Evolutionary conservation across 2,329 filamentous ascomycete genomes (phyloP).

Genomic region (Dactylellina cionopaga): DNA sequence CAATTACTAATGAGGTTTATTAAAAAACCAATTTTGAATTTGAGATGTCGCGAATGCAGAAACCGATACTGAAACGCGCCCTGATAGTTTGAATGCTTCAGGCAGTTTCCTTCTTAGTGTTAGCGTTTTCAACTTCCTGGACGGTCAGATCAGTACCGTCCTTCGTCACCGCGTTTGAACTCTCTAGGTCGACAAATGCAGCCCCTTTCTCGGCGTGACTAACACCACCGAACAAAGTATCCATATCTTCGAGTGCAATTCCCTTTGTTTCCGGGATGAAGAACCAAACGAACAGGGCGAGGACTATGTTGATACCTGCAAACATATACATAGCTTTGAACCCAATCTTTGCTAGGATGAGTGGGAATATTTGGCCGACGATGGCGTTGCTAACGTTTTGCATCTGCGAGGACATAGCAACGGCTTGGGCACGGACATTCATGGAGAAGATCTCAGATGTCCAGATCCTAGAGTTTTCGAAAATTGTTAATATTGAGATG

Average conservation of each 20-base stretch:
- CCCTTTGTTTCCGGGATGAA: slow-evolving; percentile 47
- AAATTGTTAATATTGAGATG: not conserved
- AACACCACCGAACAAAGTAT: slow-evolving; percentile 67
- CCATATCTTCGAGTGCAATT: slow-evolving; percentile 68
- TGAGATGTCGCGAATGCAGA: too few species aligned
- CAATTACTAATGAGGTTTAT: too few species aligned
- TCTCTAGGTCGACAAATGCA: slow-evolving; percentile 61
- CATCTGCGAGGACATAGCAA: slow-evolving; percentile 70
- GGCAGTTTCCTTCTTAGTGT: slow-evolving; percentile 11
- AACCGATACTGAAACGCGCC: too few species aligned
- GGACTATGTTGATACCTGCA: slow-evolving; percentile 31
- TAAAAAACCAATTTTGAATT: too few species aligned
- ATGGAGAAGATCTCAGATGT: slow-evolving; percentile 75
- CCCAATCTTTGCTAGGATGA: slow-evolving; percentile 33
- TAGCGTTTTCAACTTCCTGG: not conserved
- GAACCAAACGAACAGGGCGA: slow-evolving; percentile 40
- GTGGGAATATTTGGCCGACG: slow-evolving; percentile 33
- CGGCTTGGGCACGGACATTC: slow-evolving; percentile 76
- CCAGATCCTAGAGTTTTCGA: slow-evolving; percentile 67
- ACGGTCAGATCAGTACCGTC: slow-evolving; percentile 5
- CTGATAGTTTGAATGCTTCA: not conserved
- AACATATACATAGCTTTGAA: slow-evolving; percentile 52
- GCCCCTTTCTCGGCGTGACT: slow-evolving; percentile 69
- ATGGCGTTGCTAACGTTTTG: slow-evolving; percentile 44
- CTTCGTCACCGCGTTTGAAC: not conserved